A percentile compares a stretch with the other conserved stretches of the same genome.
phyloP scores from a whole-genome alignment of 148 eudicot genomes.

The Fagopyrum tataricum region DNA sequence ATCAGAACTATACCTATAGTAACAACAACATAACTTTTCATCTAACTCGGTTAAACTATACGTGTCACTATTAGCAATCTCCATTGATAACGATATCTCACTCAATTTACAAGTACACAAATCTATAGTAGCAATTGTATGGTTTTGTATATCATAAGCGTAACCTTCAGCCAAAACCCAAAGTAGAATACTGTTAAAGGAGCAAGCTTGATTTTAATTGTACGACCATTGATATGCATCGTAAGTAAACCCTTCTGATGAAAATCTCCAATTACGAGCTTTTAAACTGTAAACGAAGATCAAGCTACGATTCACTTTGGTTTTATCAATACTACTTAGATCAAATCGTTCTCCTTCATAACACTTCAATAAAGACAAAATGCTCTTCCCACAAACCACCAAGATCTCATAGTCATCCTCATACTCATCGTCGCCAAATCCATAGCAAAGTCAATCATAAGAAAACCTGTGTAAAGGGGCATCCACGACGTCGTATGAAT shows the following conservation, averaged over 20 bases:
- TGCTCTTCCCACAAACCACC: background rate
- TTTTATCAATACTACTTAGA: background rate
- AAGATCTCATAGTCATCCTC: background rate
- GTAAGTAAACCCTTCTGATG: background rate
- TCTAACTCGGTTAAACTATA: background rate
- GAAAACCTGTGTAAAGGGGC: background rate
- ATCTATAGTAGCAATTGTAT: background rate
- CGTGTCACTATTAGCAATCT: background rate
- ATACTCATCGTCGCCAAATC: background rate
- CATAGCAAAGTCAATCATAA: background rate
- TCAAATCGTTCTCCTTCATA: background rate
- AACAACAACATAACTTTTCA: background rate
- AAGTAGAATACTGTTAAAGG: background rate
- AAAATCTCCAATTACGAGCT: background rate
- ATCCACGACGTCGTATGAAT: background rate
- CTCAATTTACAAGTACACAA: background rate
- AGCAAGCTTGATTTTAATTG: background rate
- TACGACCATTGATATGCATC: background rate
- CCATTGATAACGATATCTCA: background rate
- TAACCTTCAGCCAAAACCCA: background rate
- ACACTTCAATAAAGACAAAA: rapidly evolving
- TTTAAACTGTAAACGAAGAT: background rate
- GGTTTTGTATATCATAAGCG: background rate
- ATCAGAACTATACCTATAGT: background rate
- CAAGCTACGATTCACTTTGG: background rate